Percentiles rank a stretch among this genome's conserved stretches.
These are phyloP conservation scores for Suhomyces taliae DNA, from an alignment of 1,139 yeast genomes.

Conservation along the genomic window DNA sequence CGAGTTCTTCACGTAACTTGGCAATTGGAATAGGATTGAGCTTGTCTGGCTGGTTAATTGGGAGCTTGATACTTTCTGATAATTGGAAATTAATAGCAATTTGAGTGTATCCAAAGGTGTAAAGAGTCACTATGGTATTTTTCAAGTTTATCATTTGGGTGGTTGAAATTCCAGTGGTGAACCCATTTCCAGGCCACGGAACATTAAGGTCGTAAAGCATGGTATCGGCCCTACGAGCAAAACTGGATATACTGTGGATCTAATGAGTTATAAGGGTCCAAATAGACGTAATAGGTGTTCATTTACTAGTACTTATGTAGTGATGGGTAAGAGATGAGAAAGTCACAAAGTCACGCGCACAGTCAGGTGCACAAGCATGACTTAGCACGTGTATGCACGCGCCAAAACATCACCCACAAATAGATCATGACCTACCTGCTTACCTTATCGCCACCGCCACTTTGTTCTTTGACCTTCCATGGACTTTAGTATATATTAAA, in stretches of 20 bases:
- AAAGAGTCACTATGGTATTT: slow-evolving; percentile 54
- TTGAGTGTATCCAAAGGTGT: slow-evolving; percentile 67
- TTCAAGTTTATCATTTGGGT: slow-evolving; percentile 46
- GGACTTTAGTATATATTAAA: not conserved
- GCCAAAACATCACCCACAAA: not conserved
- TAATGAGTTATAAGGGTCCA: no score
- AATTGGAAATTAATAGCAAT: slow-evolving; percentile 71
- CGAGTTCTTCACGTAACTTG: slow-evolving; percentile 21
- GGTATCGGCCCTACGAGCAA: not conserved
- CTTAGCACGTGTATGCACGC: not conserved
- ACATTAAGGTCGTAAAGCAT: slow-evolving; percentile 71
- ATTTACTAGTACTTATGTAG: no score
- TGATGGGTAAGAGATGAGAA: no score
- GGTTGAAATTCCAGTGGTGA: slow-evolving; percentile 38
- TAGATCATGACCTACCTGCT: not conserved
- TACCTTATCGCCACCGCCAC: slow-evolving; percentile 7
- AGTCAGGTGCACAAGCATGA: not conserved
- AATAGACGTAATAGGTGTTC: no score
- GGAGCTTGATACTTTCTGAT: slow-evolving; percentile 57
- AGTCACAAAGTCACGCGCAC: not conserved
- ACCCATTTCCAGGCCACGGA: slow-evolving; percentile 70
- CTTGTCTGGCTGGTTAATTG: slow-evolving; percentile 35
- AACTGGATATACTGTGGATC: not conserved
- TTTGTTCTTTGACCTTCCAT: not conserved
- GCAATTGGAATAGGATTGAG: slow-evolving; percentile 42